Conservation (phyloP, 352 stramenopile genomes). For the Pythium biforme region DNA sequence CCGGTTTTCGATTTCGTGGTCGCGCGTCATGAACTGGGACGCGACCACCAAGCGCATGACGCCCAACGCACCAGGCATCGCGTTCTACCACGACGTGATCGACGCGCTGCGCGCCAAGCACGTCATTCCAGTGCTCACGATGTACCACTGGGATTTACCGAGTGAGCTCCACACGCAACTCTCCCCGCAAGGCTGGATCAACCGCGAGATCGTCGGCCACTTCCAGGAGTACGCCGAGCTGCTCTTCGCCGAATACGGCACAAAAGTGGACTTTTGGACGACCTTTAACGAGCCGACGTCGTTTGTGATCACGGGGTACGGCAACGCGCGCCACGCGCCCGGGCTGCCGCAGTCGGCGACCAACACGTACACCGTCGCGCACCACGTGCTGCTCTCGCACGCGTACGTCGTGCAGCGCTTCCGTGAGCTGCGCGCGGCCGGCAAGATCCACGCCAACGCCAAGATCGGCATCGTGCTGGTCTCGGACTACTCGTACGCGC, state of each 20-base stretch:
- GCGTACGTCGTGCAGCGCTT: slow-evolving; percentile 83
- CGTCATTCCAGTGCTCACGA: slow-evolving; percentile 91
- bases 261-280: slow-evolving; percentile 92
- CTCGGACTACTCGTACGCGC: slow-evolving; percentile 70
- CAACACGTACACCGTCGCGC: slow-evolving; percentile 58
- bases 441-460: slow-evolving; percentile 40
- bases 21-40: slow-evolving; percentile 87
- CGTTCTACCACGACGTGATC: slow-evolving; percentile 93
- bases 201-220: slow-evolving; percentile 50
- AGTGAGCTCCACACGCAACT: slow-evolving; percentile 81
- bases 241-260: slow-evolving; percentile 89
- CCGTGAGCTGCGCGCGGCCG: slow-evolving; percentile 57
- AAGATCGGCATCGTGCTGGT: slow-evolving; percentile 92
- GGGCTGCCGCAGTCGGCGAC: slow-evolving; percentile 34
- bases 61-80: slow-evolving; percentile 84
- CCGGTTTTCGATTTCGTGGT: slow-evolving; percentile 94
- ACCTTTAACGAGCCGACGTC: slow-evolving; percentile 95
- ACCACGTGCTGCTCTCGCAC: slow-evolving; percentile 93
- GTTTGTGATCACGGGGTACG: slow-evolving; percentile 86
- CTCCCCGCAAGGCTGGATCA: slow-evolving; percentile 68
- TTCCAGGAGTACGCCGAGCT: slow-evolving; percentile 89
- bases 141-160: slow-evolving; percentile 98
- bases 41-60: slow-evolving; percentile 42
- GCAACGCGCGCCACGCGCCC: slow-evolving; percentile 49
- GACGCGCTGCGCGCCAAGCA: slow-evolving; percentile 68